Evolutionary conservation across 139 green algal species (phyloP), one percentile per base, ranked within the genome.

Genomic region (Picochlorum sp.): DNA sequence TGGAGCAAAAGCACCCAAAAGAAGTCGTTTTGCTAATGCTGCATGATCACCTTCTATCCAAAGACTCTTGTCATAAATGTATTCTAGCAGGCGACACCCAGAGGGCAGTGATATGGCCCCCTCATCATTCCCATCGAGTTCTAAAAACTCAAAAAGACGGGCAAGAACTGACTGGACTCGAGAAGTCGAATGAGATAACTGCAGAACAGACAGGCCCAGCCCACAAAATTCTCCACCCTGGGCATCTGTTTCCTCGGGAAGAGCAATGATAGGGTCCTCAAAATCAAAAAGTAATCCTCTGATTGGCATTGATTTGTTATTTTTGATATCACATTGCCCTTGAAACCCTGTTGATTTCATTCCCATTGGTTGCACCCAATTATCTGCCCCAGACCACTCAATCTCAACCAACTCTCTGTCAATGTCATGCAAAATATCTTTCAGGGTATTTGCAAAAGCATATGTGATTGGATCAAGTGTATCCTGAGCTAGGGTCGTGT

Each of bases 321-420:
- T 30, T 30, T 30, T 5, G 11, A 26, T 24, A 9, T 54, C 47
- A 21, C 2, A 20, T 26, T 54, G 11, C n/a, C n/a, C 47, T 54
- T 20, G 18, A 54, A 54, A 21, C 16, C 18, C n/a, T 20, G 16
- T 13, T 20, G 47, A 6, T 54, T 20, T 21, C 16, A 54, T 54
- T 21, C 47, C 47, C n/a, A 54, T 21, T 6, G 18, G 47, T 21
- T 54, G 47, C 16, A 54, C n/a, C 47, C 47, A 54, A 20, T 8
- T 54, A 54, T 54, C 47, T 26, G 18, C 6, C 16, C n/a, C n/a
- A 26, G 16, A 20, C n/a, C 18, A 54, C 47, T 54, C 47, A 20
- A 54, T 54, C n/a, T 54, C 47, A 20, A 54, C n/a, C 47, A 54
- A 54, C n/a, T 54, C 47, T 20, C 47, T 21, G n/a, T 54, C 47